Evolutionary conservation across 2,329 filamentous ascomycete species (phyloP), one percentile per base, ranked within the genome.

Genomic region (Scedosporium minutisporum): DNA sequence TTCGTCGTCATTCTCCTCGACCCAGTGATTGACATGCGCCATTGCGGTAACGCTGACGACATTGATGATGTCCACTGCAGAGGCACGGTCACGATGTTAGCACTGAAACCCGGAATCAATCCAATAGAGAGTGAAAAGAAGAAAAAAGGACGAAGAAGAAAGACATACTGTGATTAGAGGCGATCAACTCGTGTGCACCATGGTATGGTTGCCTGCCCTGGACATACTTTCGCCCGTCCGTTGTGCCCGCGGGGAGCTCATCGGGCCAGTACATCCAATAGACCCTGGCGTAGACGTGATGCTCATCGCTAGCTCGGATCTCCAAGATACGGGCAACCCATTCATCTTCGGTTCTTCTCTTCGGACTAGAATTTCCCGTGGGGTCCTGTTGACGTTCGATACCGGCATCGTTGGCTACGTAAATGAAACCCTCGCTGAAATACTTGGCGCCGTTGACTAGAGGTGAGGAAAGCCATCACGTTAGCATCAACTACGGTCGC

Each of bases 281-380:
- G 1, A 93, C 83, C 44, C 90, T 80, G 16, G 91, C 83, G 71
- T 88, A 93, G 58, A 95, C 90, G 70, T 93, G 87, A 64, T 87
- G 82, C 64, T 85, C 80, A 69, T 90, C 86, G 63, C 82, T 81
- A 9, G 88, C 90, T 64, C 89, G 83, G 63, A 93, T 87, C 72
- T 95, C 90, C 21, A 93, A 80, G 58, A 95, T 88, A 66, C 84
- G 83, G 7, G 87, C 91, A 4, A 93, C 85, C 89, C 90, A 93
- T 69, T 84, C 82, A 63, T 85, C 81, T 21, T 80, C 76, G 6
- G 76, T 77, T 64, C 77, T 77, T 68, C 75, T 74, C 51, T 71
- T 74, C n/a, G 73, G 71, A 21, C 73, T 71, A 59, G 71, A 67
- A 48, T 74, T 65, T 64, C 69, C 61, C 68, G 70, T 59, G 68